Conservation (phyloP, 176 grass and related monocot species). For the Bothriochloa decipiens region DNA sequence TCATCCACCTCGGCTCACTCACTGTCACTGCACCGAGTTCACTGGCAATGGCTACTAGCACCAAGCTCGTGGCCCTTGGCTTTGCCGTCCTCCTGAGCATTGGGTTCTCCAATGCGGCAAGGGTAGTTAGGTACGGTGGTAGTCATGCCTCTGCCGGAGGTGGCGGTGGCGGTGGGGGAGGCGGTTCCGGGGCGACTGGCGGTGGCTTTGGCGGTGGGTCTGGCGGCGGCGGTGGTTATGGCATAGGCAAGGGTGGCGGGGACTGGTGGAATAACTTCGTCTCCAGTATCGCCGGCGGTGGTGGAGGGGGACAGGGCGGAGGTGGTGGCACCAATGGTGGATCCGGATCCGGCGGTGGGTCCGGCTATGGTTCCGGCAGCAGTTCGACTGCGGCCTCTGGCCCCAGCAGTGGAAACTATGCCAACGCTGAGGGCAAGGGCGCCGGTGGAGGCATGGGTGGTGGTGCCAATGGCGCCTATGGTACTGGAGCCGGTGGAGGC, state of each 20-base stretch:
- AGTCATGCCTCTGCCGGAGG: neutral
- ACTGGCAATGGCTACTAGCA: constrained; percentile 41
- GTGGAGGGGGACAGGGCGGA: constrained; percentile 36
- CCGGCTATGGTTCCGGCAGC: constrained; percentile 36
- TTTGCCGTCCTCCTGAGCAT: constrained; percentile 47
- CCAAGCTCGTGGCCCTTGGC: constrained; percentile 47
- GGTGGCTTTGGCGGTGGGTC: constrained; percentile 35
- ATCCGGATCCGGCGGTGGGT: constrained; percentile 25
- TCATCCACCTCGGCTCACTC: constrained; percentile 30
- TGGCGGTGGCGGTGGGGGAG: constrained; percentile 39
- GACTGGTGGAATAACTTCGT: neutral
- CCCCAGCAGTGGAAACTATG: constrained; percentile 2
- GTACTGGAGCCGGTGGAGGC: constrained; percentile 11
- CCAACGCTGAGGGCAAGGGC: constrained; percentile 35
- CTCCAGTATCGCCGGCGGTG: constrained; percentile 22
- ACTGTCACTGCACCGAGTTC: constrained; percentile 6
- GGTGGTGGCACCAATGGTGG: constrained; percentile 52
- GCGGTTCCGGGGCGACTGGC: neutral
- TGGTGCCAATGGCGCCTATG: constrained; percentile 29
- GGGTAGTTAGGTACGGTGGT: constrained; percentile 6
- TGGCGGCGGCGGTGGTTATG: neutral
- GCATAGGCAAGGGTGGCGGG: neutral
- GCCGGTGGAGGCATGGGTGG: constrained; percentile 43
- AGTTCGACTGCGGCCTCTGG: neutral
- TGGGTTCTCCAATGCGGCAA: constrained; percentile 43